These are phyloP conservation scores for Colletotrichum filicis DNA, from an alignment of 2,329 filamentous ascomycete species.

Conservation along the genomic window DNA sequence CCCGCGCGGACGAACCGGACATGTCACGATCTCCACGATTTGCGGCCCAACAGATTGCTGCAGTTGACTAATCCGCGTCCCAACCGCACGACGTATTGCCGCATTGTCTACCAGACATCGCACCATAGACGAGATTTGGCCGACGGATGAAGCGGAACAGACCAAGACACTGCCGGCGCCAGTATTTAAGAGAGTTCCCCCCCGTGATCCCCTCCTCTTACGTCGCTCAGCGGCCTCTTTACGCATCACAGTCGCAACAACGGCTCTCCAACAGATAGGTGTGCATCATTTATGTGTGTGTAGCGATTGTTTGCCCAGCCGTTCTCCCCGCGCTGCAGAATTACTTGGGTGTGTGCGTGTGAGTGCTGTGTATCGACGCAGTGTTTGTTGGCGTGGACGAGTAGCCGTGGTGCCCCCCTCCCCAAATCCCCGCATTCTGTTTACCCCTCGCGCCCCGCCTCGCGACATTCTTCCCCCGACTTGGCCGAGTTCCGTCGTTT, in stretches of 20 bases:
- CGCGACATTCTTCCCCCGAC: conserved; percentile 33
- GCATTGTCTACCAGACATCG: neutral
- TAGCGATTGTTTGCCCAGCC: neutral
- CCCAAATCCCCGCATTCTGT: conserved; percentile 28
- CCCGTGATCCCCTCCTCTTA: neutral
- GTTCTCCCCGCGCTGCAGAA: neutral
- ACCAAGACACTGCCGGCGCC: neutral
- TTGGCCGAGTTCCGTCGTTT: conserved; percentile 14
- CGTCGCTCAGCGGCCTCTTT: neutral
- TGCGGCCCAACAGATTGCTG: neutral
- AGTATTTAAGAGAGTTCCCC: neutral
- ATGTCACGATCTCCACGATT: neutral
- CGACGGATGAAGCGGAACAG: neutral
- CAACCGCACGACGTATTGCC: neutral
- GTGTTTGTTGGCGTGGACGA: neutral
- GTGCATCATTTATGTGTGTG: neutral
- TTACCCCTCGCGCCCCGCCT: conserved; percentile 32
- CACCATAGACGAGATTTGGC: neutral
- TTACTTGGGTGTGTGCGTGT: neutral
- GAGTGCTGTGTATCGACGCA: neutral
- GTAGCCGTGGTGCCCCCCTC: neutral
- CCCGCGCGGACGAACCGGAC: neutral
- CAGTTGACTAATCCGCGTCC: neutral
- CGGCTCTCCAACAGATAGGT: conserved; percentile 9
- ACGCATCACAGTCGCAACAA: neutral